Evolutionary conservation across 306 rosid genomes (phyloP), one percentile per base, ranked within the genome.

Genomic region (Casuarina cunninghamiana): DNA sequence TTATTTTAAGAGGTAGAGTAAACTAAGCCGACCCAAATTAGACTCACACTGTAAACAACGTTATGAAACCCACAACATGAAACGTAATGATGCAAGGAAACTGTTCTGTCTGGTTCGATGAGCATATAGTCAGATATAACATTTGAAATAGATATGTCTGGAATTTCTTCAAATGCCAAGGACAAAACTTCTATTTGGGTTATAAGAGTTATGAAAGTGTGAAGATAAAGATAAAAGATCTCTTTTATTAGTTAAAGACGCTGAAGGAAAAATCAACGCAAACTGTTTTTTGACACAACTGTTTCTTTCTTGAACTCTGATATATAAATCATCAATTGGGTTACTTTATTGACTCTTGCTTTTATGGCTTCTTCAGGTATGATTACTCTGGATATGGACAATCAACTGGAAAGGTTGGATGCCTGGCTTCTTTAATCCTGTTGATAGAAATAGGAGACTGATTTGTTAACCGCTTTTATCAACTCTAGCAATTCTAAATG

Each of bases 381-480:
- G 98, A 94, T 85, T 94, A 94, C 85, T 94, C 98, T 77, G 98
- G 98, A 61, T 94, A 94, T 81, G 98, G 98, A 86, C 97, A 88
- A 83, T 91, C 98, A 49, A 89, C 97, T 61, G 98, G 98, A 84
- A 94, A 94, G 97, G 98, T 94, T 83, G 71, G 90, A 70, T 71
- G 53, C 80, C 48, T 21, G 72, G 45, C 51, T 72, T 84, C 50
- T 71, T 50, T 21, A 53, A 10, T 49, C 42, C 63, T 17, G 41
- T 17, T 69, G 51, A 1, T 53, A n/a, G 48, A 8, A 49, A 72
- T 81, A 75, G 53, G 58, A 62, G 68, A 50, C 54, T 53, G 10
- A 6, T 60, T 60, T 26, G 32, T 37, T 35, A 61, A 13, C 3
- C 35, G 42, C 42, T 61, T 61, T 0, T 32, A 35, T 37, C 12